These are phyloP conservation scores for Wickerhamiella kurtzmanii DNA, from an alignment of 805 yeast species.

Conservation along the genomic window DNA sequence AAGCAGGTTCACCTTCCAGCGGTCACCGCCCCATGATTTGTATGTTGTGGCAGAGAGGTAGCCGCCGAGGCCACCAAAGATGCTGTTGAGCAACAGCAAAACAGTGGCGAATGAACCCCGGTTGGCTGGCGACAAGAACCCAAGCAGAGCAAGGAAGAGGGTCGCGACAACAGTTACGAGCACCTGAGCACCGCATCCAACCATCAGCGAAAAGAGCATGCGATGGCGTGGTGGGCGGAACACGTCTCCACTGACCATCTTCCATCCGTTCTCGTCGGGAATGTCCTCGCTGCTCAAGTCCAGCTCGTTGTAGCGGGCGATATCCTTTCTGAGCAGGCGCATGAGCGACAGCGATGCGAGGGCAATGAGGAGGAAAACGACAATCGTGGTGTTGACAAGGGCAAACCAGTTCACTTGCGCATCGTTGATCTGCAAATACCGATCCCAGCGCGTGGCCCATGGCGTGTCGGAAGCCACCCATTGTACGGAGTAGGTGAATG, in stretches of 20 bases:
- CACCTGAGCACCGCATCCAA: constrained; percentile 82
- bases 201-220: constrained; percentile 59
- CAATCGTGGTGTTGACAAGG: constrained; percentile 67
- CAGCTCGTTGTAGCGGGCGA: constrained; percentile 76
- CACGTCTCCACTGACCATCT: constrained; percentile 86
- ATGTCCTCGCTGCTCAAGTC: constrained; percentile 61
- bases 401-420: constrained; percentile 96
- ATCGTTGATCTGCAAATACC: constrained; percentile 79
- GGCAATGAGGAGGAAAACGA: constrained; percentile 62
- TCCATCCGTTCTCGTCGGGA: constrained; percentile 95
- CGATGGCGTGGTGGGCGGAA: constrained; percentile 69
- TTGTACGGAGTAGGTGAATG: constrained; percentile 70
- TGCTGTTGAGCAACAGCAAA: constrained; percentile 69
- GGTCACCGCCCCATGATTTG: constrained; percentile 81
- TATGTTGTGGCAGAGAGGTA: constrained; percentile 76
- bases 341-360: constrained; percentile 67
- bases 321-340: constrained; percentile 72
- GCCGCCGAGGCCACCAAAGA: constrained; percentile 73
- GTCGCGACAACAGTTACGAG: constrained; percentile 63
- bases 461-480: constrained; percentile 58
- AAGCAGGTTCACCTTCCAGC: constrained; percentile 75
- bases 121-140: constrained; percentile 83
- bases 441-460: constrained; percentile 99
- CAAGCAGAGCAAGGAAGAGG: constrained; percentile 70
- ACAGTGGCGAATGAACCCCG: constrained; percentile 89